Percentiles rank a stretch among this genome's conserved stretches.
These are phyloP conservation scores for Coemansia umbellata DNA, from an alignment of 192 early-diverging fungal genomes.

Conservation along the genomic window DNA sequence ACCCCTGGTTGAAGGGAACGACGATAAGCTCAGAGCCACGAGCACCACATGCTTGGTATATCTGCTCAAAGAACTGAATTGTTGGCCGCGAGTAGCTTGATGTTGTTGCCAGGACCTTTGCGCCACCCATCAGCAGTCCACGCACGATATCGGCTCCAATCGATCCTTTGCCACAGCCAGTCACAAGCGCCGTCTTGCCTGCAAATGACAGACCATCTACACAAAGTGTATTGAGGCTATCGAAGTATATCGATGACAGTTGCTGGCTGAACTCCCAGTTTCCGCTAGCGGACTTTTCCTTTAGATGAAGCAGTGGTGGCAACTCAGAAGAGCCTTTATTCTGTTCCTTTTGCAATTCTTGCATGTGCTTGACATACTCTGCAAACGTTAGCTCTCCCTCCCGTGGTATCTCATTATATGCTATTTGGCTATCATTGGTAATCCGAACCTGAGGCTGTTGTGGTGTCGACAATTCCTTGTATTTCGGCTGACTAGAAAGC, in stretches of 20 bases:
- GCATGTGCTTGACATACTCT: constrained; percentile 83
- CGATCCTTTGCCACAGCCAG: constrained; percentile 84
- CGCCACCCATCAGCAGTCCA: constrained; percentile 83
- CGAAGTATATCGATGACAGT: constrained; percentile 69
- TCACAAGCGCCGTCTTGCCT: constrained; percentile 76
- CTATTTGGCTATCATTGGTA: constrained; percentile 64
- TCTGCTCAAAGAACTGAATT: constrained; percentile 81
- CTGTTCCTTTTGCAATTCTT: too few relatives aligned
- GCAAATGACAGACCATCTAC: constrained; percentile 78
- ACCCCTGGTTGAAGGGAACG: constrained; percentile 95
- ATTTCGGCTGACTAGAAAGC: constrained; percentile 65
- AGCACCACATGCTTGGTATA: constrained; percentile 83
- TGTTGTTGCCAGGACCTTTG: constrained; percentile 84
- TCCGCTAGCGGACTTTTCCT: not conserved
- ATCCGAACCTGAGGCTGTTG: constrained; percentile 71
- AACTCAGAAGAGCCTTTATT: too few relatives aligned
- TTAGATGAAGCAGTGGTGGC: constrained; percentile 22
- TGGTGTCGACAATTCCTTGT: constrained; percentile 77
- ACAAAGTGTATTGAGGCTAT: constrained; percentile 67
- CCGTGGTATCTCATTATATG: constrained; percentile 78
- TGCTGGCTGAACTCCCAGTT: constrained; percentile 70
- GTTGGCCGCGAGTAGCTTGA: constrained; percentile 74
- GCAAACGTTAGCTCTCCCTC: constrained; percentile 69
- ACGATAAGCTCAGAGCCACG: constrained; percentile 80
- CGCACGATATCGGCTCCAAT: constrained; percentile 87